Percentiles rank a stretch among this genome's conserved stretches.
Evolutionary conservation across 768 basidiomycete genomes (phyloP).

Genomic region (Lepiota venenata): DNA sequence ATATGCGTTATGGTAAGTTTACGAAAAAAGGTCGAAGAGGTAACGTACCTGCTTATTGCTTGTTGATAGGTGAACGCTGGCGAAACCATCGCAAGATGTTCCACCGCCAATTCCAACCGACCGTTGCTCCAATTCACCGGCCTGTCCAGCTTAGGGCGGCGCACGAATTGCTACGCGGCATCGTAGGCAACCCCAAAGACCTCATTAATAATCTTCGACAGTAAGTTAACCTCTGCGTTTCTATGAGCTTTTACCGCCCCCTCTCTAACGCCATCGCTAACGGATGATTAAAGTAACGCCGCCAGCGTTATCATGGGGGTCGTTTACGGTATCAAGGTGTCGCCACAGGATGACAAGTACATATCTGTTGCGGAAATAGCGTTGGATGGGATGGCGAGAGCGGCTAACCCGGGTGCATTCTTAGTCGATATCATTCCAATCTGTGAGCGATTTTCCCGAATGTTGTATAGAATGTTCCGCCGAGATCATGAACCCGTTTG

Average conservation of each 20-base stretch:
- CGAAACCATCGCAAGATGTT: constrained; percentile 50
- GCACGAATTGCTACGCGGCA: constrained; percentile 39
- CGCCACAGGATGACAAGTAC: constrained; percentile 40
- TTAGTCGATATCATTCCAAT: constrained; percentile 48
- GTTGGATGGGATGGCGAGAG: constrained; percentile 46
- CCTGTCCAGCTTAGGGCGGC: constrained; percentile 43
- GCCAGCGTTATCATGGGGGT: constrained; percentile 53
- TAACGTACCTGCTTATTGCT: background rate
- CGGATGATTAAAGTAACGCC: constrained; percentile 35
- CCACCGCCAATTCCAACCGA: constrained; percentile 46
- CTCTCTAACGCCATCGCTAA: background rate
- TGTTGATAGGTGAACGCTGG: constrained; percentile 45
- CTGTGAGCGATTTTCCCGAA: constrained; percentile 18
- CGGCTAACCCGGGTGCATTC: constrained; percentile 50
- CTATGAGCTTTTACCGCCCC: background rate
- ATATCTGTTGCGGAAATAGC: constrained; percentile 51
- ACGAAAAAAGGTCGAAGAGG: background rate
- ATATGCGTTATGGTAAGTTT: constrained; percentile 42
- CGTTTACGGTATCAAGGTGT: constrained; percentile 46
- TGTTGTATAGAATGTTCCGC: background rate
- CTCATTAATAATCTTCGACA: constrained; percentile 48
- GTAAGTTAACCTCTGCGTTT: constrained; percentile 27
- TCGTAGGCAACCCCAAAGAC: constrained; percentile 39
- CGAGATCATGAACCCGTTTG: background rate
- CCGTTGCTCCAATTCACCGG: constrained; percentile 37